phyloP scores from a whole-genome alignment of 2,329 filamentous ascomycete species.

The Diplodia mutila region DNA sequence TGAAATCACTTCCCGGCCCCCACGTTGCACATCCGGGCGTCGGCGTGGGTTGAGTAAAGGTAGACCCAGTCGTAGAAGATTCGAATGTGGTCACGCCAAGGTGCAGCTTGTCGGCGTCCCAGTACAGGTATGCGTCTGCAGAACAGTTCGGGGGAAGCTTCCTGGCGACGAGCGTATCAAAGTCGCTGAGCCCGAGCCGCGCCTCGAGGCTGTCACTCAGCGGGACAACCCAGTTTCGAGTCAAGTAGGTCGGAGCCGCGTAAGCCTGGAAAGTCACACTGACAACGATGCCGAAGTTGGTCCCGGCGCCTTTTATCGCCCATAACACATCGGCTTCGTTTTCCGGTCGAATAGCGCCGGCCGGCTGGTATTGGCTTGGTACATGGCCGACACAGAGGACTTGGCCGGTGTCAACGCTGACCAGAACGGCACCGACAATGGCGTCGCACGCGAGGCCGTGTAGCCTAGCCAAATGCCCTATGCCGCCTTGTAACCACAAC shows the following conservation, averaged over 20 bases:
- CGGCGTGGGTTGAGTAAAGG: conserved; percentile 26
- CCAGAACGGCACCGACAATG: conserved; percentile 63
- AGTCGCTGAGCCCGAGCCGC: conserved; percentile 42
- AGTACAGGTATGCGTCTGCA: conserved; percentile 62
- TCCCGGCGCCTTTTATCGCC: conserved; percentile 63
- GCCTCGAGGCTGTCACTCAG: conserved; percentile 39
- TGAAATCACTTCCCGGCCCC: conserved; percentile 40
- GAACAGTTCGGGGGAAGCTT: conserved; percentile 51
- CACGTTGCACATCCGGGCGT: conserved; percentile 32
- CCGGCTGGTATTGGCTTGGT: conserved; percentile 50
- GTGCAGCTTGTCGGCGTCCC: conserved; percentile 48
- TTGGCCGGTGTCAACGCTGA: conserved; percentile 55
- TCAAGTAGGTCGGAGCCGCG: conserved; percentile 46
- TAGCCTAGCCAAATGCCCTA: conserved; percentile 61
- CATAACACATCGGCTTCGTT: conserved; percentile 60
- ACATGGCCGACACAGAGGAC: conserved; percentile 58
- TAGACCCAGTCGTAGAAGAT: conserved; percentile 34
- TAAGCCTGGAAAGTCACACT: conserved; percentile 58
- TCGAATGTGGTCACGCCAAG: conserved; percentile 59
- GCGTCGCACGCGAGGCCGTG: conserved; percentile 63
- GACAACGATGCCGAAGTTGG: conserved; percentile 62
- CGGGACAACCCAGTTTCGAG: conserved; percentile 36
- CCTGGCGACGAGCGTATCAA: conserved; percentile 46
- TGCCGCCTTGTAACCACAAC: conserved; percentile 67
- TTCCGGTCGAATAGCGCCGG: conserved; percentile 47